These are phyloP conservation scores for Ceratocystis eucalypticola DNA, from an alignment of 2,329 filamentous ascomycete genomes.

Conservation along the genomic window DNA sequence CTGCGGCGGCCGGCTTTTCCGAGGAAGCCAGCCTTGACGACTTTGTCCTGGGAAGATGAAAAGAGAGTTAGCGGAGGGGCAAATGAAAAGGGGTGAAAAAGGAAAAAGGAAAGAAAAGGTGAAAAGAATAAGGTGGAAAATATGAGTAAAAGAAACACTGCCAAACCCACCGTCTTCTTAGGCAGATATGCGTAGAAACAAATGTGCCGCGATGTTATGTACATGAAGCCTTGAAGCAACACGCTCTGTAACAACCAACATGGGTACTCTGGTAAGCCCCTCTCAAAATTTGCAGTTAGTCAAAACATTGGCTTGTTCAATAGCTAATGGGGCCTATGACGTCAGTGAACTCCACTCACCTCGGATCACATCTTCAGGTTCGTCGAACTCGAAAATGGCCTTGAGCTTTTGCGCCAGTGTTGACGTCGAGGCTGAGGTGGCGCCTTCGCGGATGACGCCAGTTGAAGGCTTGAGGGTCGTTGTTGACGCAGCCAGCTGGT, in stretches of 20 bases:
- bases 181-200: conserved; percentile 97
- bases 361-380: conserved; percentile 70
- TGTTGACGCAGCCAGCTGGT: background rate
- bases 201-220: conserved; percentile 83
- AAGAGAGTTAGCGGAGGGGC: background rate
- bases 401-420: conserved; percentile 58
- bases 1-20: conserved; percentile 81
- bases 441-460: background rate
- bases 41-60: conserved; percentile 41
- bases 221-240: conserved; percentile 86
- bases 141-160: background rate
- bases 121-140: background rate
- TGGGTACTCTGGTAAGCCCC: conserved; percentile 54
- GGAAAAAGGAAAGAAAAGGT: background rate
- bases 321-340: background rate
- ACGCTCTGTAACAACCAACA: conserved; percentile 90
- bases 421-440: conserved; percentile 27
- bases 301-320: conserved; percentile 8
- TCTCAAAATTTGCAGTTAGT: conserved; percentile 13
- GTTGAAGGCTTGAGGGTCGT: background rate
- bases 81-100: background rate
- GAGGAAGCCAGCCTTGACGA: conserved; percentile 76
- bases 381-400: conserved; percentile 74
- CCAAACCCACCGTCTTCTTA: conserved; percentile 59
- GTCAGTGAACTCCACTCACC: conserved; percentile 32